These are phyloP conservation scores for Basipetospora chlamydospora DNA, from an alignment of 2,329 filamentous ascomycete genomes.

Conservation along the genomic window DNA sequence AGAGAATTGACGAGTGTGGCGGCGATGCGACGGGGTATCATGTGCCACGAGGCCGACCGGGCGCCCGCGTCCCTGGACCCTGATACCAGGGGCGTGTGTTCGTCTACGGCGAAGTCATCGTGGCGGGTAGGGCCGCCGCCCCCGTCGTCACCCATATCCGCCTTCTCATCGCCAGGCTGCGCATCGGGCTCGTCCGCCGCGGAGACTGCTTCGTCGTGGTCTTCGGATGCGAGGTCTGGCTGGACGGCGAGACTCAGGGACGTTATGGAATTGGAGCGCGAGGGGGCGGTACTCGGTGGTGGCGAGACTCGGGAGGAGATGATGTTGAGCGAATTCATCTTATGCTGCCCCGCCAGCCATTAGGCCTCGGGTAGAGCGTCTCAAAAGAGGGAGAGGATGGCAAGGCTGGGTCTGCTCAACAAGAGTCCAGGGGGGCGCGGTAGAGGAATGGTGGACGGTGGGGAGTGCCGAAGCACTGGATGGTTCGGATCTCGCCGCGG, in stretches of 20 bases:
- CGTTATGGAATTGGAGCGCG: constrained; percentile 46
- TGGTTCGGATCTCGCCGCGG: no score
- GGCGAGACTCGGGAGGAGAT: constrained; percentile 70
- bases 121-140: no score
- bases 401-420: no score
- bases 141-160: no score
- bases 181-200: background rate
- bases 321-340: constrained; percentile 96
- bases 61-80: constrained; percentile 18
- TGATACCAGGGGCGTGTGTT: constrained; percentile 50
- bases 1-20: constrained; percentile 61
- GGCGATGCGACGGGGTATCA: constrained; percentile 54
- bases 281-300: constrained; percentile 37
- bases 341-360: constrained; percentile 37
- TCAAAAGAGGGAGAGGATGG: no score
- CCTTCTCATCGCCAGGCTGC: background rate
- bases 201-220: constrained; percentile 8
- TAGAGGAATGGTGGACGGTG: no score
- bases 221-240: constrained; percentile 13
- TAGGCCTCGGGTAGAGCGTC: no score
- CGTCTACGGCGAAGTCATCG: no score
- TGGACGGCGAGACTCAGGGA: constrained; percentile 33
- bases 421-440: no score
- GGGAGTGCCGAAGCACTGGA: no score
- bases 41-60: constrained; percentile 27